Evolutionary conservation across 345 rosid genomes (phyloP), one percentile per base, ranked within the genome.

Genomic region (Salix dunnii): DNA sequence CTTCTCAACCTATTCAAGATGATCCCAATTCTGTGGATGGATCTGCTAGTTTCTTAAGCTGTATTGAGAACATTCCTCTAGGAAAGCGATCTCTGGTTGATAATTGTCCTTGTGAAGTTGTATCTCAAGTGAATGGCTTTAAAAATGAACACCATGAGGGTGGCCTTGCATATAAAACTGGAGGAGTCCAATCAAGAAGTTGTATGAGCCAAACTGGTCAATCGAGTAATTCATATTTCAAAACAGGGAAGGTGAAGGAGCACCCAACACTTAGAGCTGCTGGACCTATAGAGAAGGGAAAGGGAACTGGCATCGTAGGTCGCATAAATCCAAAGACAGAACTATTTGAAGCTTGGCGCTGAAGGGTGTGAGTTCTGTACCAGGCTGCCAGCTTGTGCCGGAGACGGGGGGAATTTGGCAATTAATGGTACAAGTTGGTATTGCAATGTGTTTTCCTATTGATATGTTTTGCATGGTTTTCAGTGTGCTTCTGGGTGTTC

Each of bases 281-380:
- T 60, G 73, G 82, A 73, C 58, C 80, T 25, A 80, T 76, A 30
- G 83, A 86, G 73, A 77, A 76, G 73, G 83, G 79, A 74, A 86
- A 79, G 77, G 89, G 86, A 79, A 71, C 81, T 21, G 40, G 81
- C 63, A 85, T 88, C 46, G 80, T 81, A 23, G 86, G 89, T 43
- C 81, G 83, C 10, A 80, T 90, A 79, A 91, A 88, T 82, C 81
- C 88, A n/a, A 87, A 94, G 83, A 76, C 83, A 2, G 96, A 93
- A 77, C 78, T 87, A n/a, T 77, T 81, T n/a, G 94, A 91, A 84
- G 97, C 96, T 70, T 91, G 97, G 96, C 87, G 92, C 53, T 89
- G 87, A 91, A 84, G 48, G 76, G 74, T 43, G 31, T 33, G 58
- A 23, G 48, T 43, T 25, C 51, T 21, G 11, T 76, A 72, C 38